Conservation (phyloP, 2,329 filamentous ascomycete species). For the Berkeleyomyces rouxiae region DNA sequence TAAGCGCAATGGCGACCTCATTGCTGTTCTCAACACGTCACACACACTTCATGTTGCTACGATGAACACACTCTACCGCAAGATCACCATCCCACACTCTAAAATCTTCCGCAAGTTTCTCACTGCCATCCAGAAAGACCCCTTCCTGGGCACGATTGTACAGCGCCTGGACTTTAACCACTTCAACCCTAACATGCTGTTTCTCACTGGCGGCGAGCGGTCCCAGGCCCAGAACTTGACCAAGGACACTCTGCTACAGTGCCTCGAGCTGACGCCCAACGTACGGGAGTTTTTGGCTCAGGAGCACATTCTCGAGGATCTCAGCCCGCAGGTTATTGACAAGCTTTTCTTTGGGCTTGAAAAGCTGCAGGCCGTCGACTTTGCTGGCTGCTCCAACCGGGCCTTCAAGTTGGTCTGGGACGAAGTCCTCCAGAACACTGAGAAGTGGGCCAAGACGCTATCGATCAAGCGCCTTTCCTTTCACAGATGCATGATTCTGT, state of each 20-base stretch:
- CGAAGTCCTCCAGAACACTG: conserved; percentile 32
- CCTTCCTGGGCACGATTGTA: conserved; percentile 56
- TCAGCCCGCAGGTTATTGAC: conserved; percentile 48
- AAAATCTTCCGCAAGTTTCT: conserved; percentile 71
- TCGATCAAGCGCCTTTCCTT: conserved; percentile 52
- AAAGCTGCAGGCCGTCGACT: conserved; percentile 51
- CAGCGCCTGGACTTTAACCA: conserved; percentile 71
- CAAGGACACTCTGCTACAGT: conserved; percentile 52
- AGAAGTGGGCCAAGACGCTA: conserved; percentile 19
- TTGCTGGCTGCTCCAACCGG: conserved; percentile 57
- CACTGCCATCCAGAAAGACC: conserved; percentile 47
- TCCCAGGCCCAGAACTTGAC: conserved; percentile 61
- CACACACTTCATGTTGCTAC: conserved; percentile 56
- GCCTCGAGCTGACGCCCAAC: conserved; percentile 53
- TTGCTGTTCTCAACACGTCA: conserved; percentile 63
- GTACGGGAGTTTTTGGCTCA: conserved; percentile 64
- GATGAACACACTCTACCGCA: conserved; percentile 56
- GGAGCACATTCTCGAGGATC: conserved; percentile 65
- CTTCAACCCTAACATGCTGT: conserved; percentile 65
- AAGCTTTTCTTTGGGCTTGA: conserved; percentile 55
- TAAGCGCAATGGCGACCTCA: conserved; percentile 60
- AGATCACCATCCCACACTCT: conserved; percentile 71
- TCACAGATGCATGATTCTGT: conserved; percentile 61
- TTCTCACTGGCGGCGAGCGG: conserved; percentile 58
- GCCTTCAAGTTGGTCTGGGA: conserved; percentile 50